Base-by-base conservation (phyloP, 305 asterid genomes). In the Petunia hybrid region DNA sequence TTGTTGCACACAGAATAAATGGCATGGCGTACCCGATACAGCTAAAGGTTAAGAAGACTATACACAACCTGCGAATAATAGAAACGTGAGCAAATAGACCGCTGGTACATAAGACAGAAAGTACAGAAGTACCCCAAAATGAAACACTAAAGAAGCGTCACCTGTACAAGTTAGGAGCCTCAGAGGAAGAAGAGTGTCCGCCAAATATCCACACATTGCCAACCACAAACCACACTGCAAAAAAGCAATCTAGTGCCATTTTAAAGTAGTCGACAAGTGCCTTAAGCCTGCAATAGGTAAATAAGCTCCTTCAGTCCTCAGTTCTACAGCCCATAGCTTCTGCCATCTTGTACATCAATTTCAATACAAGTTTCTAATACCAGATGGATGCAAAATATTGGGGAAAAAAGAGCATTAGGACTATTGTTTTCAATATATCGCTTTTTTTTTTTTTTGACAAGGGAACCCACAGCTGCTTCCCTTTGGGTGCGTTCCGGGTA, bases 11-110 rank as follows among this genome's bases (percentile, higher is more conserved):
- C 78, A 95, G 90, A 84, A 95, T 95, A 85, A 92, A 95, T 6
- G 99, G 99, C 98, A 95, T 92, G 6, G 99, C 99, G 70, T 95
- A 95, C 64, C 99, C 99, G 22, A 95, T 91, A 82, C 99, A 95
- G 90, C 98, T 95, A 79, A 95, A 87, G 81, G 98, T 90, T 77
- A 94, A 95, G 86, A 94, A 95, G 48, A 95, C 98, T 85, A 95
- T 89, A 89, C 98, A 94, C 84, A 94, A 86, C 94, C 99, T 95
- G 96, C 63, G 85, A 42, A 80, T 35, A 67, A 79, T 51, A 76
- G 57, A 80, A 51, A 43, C 7, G n/a, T 70, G 60, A 55, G 65
- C 31, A 53, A 77, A 60, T 36, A 74, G 46, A 42, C 45, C 55
- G 42, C 74, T 14, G 65, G 36, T 7, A 42, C 38, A 42, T 74